Conservation (phyloP, 1,284 basidiomycete species). For the Pyrrhoderma lamaoense region DNA sequence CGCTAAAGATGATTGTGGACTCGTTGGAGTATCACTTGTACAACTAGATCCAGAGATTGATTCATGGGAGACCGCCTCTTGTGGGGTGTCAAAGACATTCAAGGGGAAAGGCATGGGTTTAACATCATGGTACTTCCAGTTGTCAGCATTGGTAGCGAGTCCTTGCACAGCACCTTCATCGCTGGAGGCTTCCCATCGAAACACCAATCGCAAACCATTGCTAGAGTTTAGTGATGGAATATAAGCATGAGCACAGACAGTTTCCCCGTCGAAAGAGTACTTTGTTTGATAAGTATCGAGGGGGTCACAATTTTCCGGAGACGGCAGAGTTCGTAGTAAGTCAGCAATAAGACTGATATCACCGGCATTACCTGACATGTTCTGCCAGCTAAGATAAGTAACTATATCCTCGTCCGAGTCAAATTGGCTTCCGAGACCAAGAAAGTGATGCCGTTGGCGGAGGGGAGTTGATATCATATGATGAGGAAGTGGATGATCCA, state of each 20-base stretch:
- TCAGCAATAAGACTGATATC: constrained; percentile 31
- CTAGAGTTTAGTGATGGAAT: constrained; percentile 28
- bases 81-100: constrained; percentile 36
- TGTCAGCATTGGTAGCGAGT: constrained; percentile 9
- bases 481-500: constrained; percentile 43
- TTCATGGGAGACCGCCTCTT: constrained; percentile 27
- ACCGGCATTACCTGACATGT: constrained; percentile 20
- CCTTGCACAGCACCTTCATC: constrained; percentile 17
- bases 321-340: constrained; percentile 39
- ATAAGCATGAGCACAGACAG: constrained; percentile 54
- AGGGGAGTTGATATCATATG: constrained; percentile 55
- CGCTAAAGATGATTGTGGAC: background rate
- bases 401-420: constrained; percentile 48
- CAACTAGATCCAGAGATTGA: constrained; percentile 9
- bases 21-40: constrained; percentile 9
- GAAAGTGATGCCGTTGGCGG: constrained; percentile 59
- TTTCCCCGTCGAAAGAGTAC: constrained; percentile 55
- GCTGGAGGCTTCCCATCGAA: constrained; percentile 49
- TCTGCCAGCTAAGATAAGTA: constrained; percentile 65
- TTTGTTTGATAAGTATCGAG: constrained; percentile 33
- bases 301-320: constrained; percentile 32
- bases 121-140: constrained; percentile 66
- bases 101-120: constrained; percentile 66
- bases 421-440: constrained; percentile 41
- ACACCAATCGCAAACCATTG: constrained; percentile 49